Evolutionary conservation across 768 basidiomycete genomes (phyloP), one percentile per base, ranked within the genome.

Genomic region (Serendipita sp.): DNA sequence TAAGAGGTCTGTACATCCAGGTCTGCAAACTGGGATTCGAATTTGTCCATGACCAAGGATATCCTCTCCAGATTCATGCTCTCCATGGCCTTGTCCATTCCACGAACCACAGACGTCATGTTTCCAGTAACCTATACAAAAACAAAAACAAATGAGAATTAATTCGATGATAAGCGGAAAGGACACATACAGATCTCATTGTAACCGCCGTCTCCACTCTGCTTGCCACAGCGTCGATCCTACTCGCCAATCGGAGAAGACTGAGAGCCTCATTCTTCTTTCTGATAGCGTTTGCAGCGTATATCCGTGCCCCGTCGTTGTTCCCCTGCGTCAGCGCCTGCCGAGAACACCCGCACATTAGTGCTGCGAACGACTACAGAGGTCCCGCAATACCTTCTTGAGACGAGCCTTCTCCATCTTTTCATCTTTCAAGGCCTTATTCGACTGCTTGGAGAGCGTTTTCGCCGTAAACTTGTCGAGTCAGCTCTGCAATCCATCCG

Each of bases 31-130:
- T 98, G 95, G 3, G 84, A 67, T 73, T 99, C 96, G 74, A 99
- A 99, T 75, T 93, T 98, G 77, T 98, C 96, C 96, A 99, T 98
- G 34, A 99, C 91, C 62, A 90, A 74, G 13, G 96, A 95, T 70
- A 99, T 98, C 71, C 86, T 81, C 69, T 99, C 96, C 63, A 98
- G 81, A 76, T 99, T 98, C 96, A 99, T 99, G 74, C 79, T 88
- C 68, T 96, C 88, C 96, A 99, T 98, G 3, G 96, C 96, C 71
- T 87, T 90, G 72, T 99, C 96, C 96, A 99, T 98, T 34, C 93
- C 94, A 69, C 84, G 85, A 48, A 99, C 96, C 2, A 98, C 96
- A 38, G 85, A 86, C 16, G 91, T 85, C 95, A 99, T 96, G 72
- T 86, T 93, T 2, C 92, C 92, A 31, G 96, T 95, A 42, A 99